phyloP scores from a whole-genome alignment of 495 filamentous ascomycete species.

The Aspergillus sclerotiicarbonarius region DNA sequence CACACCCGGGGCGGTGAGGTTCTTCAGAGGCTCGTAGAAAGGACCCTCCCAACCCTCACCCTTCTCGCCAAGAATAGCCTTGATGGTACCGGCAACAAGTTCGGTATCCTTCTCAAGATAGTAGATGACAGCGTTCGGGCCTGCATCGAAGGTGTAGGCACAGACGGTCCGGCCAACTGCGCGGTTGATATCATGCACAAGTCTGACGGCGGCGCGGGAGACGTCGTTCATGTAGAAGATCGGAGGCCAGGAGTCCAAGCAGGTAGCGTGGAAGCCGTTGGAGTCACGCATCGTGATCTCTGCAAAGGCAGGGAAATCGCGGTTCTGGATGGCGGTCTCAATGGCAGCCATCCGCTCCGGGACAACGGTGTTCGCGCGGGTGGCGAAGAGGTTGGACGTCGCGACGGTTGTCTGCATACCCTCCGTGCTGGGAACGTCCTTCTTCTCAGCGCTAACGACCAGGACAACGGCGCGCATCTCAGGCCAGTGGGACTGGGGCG shows the following conservation, averaged over 20 bases:
- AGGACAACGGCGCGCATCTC: conserved; percentile 88
- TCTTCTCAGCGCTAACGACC: conserved; percentile 89
- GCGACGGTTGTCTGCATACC: conserved; percentile 96
- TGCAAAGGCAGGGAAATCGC: conserved; percentile 84
- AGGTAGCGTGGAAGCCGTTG: conserved; percentile 94
- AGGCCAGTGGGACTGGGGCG: conserved; percentile 85
- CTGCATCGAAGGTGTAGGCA: conserved; percentile 97
- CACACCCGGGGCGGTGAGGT: conserved; percentile 47
- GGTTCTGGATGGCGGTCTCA: conserved; percentile 71
- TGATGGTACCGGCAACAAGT: conserved; percentile 69
- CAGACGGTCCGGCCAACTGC: conserved; percentile 69
- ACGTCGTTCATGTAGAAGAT: conserved; percentile 99
- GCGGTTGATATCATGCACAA: conserved; percentile 84
- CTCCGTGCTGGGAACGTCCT: conserved; percentile 83
- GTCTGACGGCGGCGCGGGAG: conserved; percentile 74
- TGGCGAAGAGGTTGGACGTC: conserved; percentile 77
- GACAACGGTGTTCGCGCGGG: conserved; percentile 69
- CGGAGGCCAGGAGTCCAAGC: conserved; percentile 89
- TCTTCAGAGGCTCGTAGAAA: conserved; percentile 46
- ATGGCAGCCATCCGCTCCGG: conserved; percentile 83
- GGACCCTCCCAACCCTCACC: conserved; percentile 63
- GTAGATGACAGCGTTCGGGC: conserved; percentile 95
- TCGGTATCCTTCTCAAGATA: conserved; percentile 75
- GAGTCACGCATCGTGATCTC: conserved; percentile 92
- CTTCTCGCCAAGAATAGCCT: conserved; percentile 43